Evolutionary conservation across 2,329 filamentous ascomycete species (phyloP).

Genomic region (Ophiognomonia clavigignenti-juglandacearum): DNA sequence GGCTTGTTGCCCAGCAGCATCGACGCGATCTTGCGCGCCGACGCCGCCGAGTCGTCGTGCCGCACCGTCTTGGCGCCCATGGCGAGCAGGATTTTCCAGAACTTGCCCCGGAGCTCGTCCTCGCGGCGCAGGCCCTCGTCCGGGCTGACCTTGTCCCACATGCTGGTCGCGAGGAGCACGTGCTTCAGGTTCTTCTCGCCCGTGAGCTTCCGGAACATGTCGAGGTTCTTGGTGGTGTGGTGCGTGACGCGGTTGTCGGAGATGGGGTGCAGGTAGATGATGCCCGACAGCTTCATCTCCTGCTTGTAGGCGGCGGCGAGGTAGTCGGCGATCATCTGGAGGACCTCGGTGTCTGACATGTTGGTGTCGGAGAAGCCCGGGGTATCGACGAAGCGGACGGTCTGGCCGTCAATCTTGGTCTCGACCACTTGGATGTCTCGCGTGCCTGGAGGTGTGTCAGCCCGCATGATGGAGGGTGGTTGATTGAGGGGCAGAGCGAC

Average conservation of each 20-base stretch:
- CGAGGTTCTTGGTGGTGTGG: conserved; percentile 33
- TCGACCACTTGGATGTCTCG: conserved; percentile 25
- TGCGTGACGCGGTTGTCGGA: conserved; percentile 35
- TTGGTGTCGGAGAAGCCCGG: conserved; percentile 43
- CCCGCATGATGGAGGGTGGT: neutral
- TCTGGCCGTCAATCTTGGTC: conserved; percentile 23
- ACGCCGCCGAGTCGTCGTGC: conserved; percentile 21
- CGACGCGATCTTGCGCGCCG: conserved; percentile 19
- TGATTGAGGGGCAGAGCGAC: neutral
- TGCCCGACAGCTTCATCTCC: conserved; percentile 31
- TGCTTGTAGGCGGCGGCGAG: conserved; percentile 27
- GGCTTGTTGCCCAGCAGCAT: conserved; percentile 53
- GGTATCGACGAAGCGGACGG: conserved; percentile 36
- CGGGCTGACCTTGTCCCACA: conserved; percentile 33
- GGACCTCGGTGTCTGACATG: conserved; percentile 37
- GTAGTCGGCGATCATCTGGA: conserved; percentile 35
- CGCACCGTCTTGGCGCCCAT: conserved; percentile 24
- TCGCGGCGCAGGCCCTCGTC: conserved; percentile 23
- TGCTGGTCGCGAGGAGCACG: conserved; percentile 37
- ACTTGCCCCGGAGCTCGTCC: conserved; percentile 29
- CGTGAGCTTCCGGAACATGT: conserved; percentile 39
- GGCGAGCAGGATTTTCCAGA: conserved; percentile 30
- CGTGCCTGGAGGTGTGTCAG: conserved; percentile 21
- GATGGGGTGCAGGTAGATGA: conserved; percentile 43
- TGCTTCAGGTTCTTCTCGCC: conserved; percentile 34